Base-by-base conservation (phyloP, 495 filamentous ascomycete species). In the Penicillium argentinense region DNA sequence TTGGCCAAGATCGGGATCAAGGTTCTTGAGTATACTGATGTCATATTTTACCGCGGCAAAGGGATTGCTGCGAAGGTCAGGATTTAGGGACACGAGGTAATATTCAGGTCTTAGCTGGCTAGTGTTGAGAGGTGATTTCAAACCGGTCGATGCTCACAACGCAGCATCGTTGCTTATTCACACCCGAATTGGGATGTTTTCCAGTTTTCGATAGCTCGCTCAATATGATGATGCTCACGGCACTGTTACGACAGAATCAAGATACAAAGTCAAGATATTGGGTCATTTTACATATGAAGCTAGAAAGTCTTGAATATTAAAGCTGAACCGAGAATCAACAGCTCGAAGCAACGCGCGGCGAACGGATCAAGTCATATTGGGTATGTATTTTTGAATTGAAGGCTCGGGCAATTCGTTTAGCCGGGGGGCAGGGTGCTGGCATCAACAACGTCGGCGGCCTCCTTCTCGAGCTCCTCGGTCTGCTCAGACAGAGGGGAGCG, bases 361-460 rank as follows among this genome's bases (percentile, higher is more conserved):
- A 51, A 49, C 18, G 40, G 44, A 51, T 55, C 52, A 54, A 54
- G 38, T 54, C 27, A 38, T 45, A 58, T 61, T 58, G 56, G 59
- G 55, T 57, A 54, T 59, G 55, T 50, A 40, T 50, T 57, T 57
- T 50, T 23, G 42, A 21, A 47, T 48, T 19, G 18, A 21, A 37
- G 43, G 8, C 39, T 42, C 23, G 21, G 24, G 30, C 23, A 38
- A 24, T 23, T 42, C 21, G 40, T 53, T 82, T 87, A 98, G 64
- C 93, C 93, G 45, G 93, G 93, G 44, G 93, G 93, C 19, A 98
- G 81, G 42, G 89, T 81, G 77, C 89, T 95, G 51, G 84, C 85
- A 52, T 98, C 93, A 17, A 98, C 92, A 56, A 97, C 81, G 48
- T 95, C 87, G 22, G 87, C 88, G 26, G 95, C 92, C 57, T 96